Evolutionary conservation across 371 early-diverging fungal species (phyloP).

Genomic region (Apophysomyces elegans): DNA sequence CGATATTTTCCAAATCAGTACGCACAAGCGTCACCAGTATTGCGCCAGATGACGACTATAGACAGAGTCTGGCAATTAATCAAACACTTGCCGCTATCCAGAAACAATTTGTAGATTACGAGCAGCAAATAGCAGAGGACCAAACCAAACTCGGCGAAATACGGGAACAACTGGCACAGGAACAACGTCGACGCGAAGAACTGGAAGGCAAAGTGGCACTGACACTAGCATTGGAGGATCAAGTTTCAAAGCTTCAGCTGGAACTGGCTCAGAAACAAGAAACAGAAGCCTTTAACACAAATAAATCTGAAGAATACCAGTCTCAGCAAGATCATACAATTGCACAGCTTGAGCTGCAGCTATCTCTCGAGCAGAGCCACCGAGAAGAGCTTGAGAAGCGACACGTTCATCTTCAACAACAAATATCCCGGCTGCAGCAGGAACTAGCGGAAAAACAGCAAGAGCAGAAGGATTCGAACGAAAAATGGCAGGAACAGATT

Average conservation of each 20-base stretch:
- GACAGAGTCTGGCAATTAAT: background rate
- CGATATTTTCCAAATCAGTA: conserved; percentile 21
- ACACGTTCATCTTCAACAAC: background rate
- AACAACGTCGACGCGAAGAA: background rate
- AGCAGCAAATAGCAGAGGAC: background rate
- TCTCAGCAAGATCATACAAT: conserved; percentile 5
- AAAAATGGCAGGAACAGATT: background rate
- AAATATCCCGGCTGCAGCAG: background rate
- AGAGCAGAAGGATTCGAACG: background rate
- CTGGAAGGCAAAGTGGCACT: background rate
- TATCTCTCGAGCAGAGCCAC: background rate
- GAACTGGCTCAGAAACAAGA: conserved; percentile 3
- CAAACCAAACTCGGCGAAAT: background rate
- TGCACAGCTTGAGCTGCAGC: background rate
- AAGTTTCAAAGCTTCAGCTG: background rate
- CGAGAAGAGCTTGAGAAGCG: conserved; percentile 1
- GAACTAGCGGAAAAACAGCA: background rate
- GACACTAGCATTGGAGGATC: background rate
- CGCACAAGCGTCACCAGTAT: conserved; percentile 25
- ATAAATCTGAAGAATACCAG: background rate
- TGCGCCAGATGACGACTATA: conserved; percentile 10
- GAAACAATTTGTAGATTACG: background rate
- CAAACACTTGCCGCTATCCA: conserved; percentile 2
- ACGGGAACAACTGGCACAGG: background rate
- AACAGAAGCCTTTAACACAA: background rate